These are phyloP conservation scores for Penicillium paradoxum DNA, from an alignment of 495 filamentous ascomycete species.

Conservation along the genomic window DNA sequence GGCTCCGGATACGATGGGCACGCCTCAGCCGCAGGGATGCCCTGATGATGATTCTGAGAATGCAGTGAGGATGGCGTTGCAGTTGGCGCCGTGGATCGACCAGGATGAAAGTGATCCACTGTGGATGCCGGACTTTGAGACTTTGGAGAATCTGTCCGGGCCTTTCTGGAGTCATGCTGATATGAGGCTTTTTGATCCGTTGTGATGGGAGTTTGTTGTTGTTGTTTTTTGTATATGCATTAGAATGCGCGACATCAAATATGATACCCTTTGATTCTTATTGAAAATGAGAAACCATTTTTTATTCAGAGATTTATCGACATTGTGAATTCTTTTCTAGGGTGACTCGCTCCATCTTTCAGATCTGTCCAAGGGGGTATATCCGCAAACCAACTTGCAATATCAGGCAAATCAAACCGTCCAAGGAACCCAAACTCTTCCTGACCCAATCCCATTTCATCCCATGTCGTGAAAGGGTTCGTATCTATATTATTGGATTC, in stretches of 20 bases:
- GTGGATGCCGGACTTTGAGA: conserved; percentile 48
- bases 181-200: conserved; percentile 31
- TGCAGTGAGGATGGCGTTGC: conserved; percentile 42
- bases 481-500: conserved; percentile 4
- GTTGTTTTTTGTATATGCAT: not conserved
- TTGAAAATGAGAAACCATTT: not conserved
- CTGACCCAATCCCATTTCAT: conserved; percentile 20
- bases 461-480: conserved; percentile 20
- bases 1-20: conserved; percentile 8
- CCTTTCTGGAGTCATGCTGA: conserved; percentile 33
- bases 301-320: not conserved
- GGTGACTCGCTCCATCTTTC: too few species aligned
- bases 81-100: conserved; percentile 45
- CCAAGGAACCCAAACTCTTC: conserved; percentile 31
- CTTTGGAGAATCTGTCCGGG: conserved; percentile 37
- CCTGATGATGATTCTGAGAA: conserved; percentile 23
- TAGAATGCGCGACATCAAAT: too few species aligned
- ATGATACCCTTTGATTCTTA: not conserved
- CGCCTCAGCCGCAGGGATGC: conserved; percentile 10
- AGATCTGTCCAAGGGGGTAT: conserved; percentile 19
- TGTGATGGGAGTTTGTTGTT: conserved; percentile 18
- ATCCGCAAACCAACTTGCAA: conserved; percentile 35
- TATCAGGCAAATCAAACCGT: conserved; percentile 28
- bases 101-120: conserved; percentile 37
- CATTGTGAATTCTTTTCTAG: not conserved